Base-by-base conservation (phyloP, 495 filamentous ascomycete species). In the Aspergillus cavernicola region DNA sequence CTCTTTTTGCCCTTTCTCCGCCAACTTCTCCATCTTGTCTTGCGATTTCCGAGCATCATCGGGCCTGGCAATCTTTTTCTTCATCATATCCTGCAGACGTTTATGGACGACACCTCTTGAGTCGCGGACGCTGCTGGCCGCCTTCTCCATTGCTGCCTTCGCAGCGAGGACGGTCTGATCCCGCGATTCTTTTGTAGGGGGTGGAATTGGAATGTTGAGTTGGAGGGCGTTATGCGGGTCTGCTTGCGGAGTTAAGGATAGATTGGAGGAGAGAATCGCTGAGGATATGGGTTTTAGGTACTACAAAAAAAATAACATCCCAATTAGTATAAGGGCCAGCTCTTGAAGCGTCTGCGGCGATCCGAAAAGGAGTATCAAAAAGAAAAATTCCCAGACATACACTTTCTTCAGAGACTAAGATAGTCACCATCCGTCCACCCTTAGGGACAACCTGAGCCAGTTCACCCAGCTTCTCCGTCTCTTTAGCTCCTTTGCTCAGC, bases 381-480 rank as follows among this genome's bases (percentile, higher is more conserved):
- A 47, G 19, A 38, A 28, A 38, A 42, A 31, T 16, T 15, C n/a
- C 16, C 29, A 43, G 53, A 66, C 79, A 63, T 60, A 85, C 83
- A 55, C 82, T 79, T 52, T 79, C 72, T 62, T 86, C 85, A 8
- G 78, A 75, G 20, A 81, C 83, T 9, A 91, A 65, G 35, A 95
- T 71, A 28, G 80, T 78, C 41, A 91, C 73, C 37, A 77, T 77
- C 53, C 89, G 75, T 7, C 87, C 84, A 31, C 81, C 84, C 55
- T 85, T 85, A 13, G 86, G 85, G 29, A 92, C 72, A 11, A 95
- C 79, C 57, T 89, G 85, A 23, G 89, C 89, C 36, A 95, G 61
- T 60, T 92, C 88, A 9, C 81, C 78, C 23, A 95, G 68, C 39
- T 60, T 71, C 41, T 69, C 57, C 2, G 73, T 77, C 32, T 75